Evolutionary conservation across 2,329 filamentous ascomycete species (phyloP).

Genomic region (Plenodomus tracheiphilus): DNA sequence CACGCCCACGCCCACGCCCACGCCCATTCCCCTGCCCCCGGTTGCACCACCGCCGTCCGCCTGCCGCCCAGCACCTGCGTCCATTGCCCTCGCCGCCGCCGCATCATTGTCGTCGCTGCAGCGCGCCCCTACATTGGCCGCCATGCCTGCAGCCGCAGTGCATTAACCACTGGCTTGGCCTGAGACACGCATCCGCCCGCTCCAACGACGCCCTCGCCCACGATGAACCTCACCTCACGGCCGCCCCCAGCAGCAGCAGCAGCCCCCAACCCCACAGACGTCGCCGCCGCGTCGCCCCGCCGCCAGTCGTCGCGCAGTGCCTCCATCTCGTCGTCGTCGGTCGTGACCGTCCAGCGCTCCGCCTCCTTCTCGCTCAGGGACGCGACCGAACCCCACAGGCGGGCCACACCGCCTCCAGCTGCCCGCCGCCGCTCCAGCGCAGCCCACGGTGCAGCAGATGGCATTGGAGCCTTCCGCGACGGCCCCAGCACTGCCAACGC

Average conservation of each 20-base stretch:
- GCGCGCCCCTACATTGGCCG: constrained; percentile 30
- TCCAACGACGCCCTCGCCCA: constrained; percentile 15
- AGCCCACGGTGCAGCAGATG: constrained; percentile 45
- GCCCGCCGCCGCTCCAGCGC: constrained; percentile 44
- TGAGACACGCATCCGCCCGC: constrained; percentile 32
- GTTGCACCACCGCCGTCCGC: constrained; percentile 10
- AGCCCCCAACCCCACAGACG: not conserved
- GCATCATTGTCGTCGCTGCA: constrained; percentile 6
- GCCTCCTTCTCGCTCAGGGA: constrained; percentile 46
- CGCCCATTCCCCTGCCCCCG: constrained; percentile 5
- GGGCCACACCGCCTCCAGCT: constrained; percentile 31
- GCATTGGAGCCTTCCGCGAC: constrained; percentile 45
- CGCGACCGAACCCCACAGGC: constrained; percentile 26
- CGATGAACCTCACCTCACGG: constrained; percentile 28
- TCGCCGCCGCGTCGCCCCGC: constrained; percentile 14
- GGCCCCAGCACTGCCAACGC: constrained; percentile 30
- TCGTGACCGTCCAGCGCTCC: constrained; percentile 48
- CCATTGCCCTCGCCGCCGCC: constrained; percentile 1
- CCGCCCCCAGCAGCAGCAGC: constrained; percentile 14
- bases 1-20: not conserved
- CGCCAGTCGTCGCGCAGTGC: constrained; percentile 46
- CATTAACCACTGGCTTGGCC: constrained; percentile 27
- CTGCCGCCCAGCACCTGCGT: constrained; percentile 1
- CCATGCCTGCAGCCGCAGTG: constrained; percentile 33
- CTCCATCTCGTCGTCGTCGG: constrained; percentile 50